These are phyloP conservation scores for Cryptococcus deneoformans DNA, from an alignment of 1,284 basidiomycete species.

Conservation along the genomic window DNA sequence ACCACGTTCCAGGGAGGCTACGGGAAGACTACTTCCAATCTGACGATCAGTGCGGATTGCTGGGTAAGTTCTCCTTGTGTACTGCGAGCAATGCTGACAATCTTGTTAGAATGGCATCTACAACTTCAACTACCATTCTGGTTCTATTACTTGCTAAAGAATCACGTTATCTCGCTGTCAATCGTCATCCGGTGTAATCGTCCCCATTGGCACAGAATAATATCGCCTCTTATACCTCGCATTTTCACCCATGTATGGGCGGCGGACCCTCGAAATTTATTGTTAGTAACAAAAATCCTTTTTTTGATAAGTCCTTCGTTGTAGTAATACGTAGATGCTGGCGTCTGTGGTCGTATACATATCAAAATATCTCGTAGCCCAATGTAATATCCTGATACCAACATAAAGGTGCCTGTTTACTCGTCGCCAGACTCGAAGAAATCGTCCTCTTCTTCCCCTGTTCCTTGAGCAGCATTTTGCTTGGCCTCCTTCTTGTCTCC, in stretches of 20 bases:
- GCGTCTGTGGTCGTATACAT: background rate
- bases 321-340: background rate
- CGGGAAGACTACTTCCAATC: constrained; percentile 15
- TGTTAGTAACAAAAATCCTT: no score
- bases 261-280: no score
- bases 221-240: background rate
- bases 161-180: background rate
- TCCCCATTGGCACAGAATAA: background rate
- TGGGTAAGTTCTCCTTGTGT: constrained; percentile 28
- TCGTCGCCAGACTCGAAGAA: constrained; percentile 52
- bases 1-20: constrained; percentile 15
- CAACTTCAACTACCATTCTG: constrained; percentile 48
- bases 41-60: constrained; percentile 27
- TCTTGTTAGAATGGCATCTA: constrained; percentile 36
- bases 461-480: background rate
- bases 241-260: background rate
- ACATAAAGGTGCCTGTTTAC: background rate
- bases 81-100: background rate
- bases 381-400: no score
- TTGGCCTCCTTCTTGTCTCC: constrained; percentile 24
- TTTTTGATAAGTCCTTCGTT: no score
- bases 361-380: no score
- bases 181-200: no score
- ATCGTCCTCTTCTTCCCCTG: constrained; percentile 47
- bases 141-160: constrained; percentile 17